Evolutionary conservation across 73 alveolate genomes (phyloP).

Genomic region (Uronychia binucleata): DNA sequence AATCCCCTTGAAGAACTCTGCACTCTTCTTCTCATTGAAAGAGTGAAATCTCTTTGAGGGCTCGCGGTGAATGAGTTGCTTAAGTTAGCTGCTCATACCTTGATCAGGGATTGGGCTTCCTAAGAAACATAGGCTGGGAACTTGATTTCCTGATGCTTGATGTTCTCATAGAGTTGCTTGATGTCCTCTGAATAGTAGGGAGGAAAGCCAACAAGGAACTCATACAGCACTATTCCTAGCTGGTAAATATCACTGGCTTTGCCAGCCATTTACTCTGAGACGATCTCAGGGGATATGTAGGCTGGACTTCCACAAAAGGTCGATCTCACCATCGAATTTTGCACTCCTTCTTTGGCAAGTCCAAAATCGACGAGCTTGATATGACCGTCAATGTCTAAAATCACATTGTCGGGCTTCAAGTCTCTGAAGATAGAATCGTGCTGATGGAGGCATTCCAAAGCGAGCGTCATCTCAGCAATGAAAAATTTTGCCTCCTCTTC

Average conservation of each 20-base stretch:
- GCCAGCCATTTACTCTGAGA: conserved; percentile 54
- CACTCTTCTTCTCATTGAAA: too few relatives aligned
- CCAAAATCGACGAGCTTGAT: conserved; percentile 81
- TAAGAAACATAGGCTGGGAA: too few relatives aligned
- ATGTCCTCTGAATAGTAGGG: conserved; percentile 77
- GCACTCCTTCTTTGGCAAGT: conserved; percentile 73
- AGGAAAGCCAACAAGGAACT: conserved; percentile 75
- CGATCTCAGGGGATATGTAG: conserved; percentile 75
- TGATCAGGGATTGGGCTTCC: too few relatives aligned
- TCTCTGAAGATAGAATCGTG: conserved; percentile 65
- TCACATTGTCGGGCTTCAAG: conserved; percentile 81
- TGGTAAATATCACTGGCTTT: conserved; percentile 82
- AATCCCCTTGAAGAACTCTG: too few relatives aligned
- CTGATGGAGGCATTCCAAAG: conserved; percentile 78
- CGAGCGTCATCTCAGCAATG: conserved; percentile 80
- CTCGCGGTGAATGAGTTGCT: too few relatives aligned
- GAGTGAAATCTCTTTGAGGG: too few relatives aligned
- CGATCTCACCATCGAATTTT: conserved; percentile 60
- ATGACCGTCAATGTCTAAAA: conserved; percentile 87
- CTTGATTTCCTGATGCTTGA: conserved; percentile 34
- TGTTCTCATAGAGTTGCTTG: conserved; percentile 61
- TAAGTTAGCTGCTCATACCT: too few relatives aligned
- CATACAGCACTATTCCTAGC: conserved; percentile 83
- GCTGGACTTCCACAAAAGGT: conserved; percentile 81
- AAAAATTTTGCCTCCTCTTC: conserved; percentile 79